Evolutionary conservation across 2,329 filamentous ascomycete species (phyloP), one percentile per base, ranked within the genome.

Genomic region (Aspergillus tubingensis): DNA sequence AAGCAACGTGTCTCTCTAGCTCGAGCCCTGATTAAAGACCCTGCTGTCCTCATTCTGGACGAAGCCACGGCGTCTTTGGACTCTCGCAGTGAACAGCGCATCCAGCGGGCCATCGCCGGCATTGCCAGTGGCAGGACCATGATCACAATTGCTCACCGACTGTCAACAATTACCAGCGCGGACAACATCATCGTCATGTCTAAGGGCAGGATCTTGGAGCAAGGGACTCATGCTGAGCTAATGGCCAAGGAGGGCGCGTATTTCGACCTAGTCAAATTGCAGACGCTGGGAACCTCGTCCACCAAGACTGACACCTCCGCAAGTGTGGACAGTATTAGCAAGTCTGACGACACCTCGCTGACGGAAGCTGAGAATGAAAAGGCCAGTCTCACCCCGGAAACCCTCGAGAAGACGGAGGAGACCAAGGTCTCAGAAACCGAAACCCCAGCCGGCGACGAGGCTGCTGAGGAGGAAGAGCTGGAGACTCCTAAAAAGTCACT

Each of bases 1-100:
- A 94, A 95, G 74, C 93, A 96, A 76, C 89, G 93, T 64, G 92
- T 96, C 66, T 90, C 91, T 5, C 95, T 96, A 72, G 91, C 92
- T 3, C 82, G 91, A 63, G 91, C 91, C 27, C 84, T 96, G 52
- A 88, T 96, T 17, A 91, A 88, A 3, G 87, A 96, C 66, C 92
- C 91, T 0, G 91, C 90, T 78, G 83, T 96, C 70, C 83, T 96
- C 1, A 85, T 97, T 1, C 86, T 97, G 3, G 93, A 97, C 65
- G 93, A 97, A 76, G 93, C 93, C 1, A 97, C 93, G 0, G 92
- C 89, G 36, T 91, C 91, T 5, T 83, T 97, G 0, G 93, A 97
- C 71, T 94, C 92, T 6, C 90, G 91, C 70, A 92, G 90, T 1
- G 93, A 97, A 76, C 90, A 89, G 55, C 86, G 93, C 8, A 92